These are phyloP conservation scores for Tulasnella sp. DNA, from an alignment of 768 basidiomycete species.

Conservation along the genomic window DNA sequence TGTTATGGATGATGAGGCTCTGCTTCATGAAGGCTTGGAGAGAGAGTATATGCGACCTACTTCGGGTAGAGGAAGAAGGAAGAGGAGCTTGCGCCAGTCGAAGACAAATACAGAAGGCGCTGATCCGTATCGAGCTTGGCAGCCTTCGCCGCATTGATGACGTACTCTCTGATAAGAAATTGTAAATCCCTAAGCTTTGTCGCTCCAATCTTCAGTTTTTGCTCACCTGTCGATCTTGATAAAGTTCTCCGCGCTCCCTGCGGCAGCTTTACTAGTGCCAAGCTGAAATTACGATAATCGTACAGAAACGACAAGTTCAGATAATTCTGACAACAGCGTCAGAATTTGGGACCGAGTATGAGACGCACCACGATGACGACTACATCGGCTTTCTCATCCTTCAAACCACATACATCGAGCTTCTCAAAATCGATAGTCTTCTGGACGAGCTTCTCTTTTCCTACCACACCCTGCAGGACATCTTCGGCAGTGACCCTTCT, in stretches of 20 bases:
- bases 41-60: constrained; percentile 24
- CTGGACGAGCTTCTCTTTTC: constrained; percentile 53
- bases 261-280: constrained; percentile 50
- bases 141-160: constrained; percentile 58
- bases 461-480: constrained; percentile 24
- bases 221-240: constrained; percentile 51
- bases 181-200: constrained; percentile 34
- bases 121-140: constrained; percentile 46
- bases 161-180: constrained; percentile 40
- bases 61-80: constrained; percentile 43
- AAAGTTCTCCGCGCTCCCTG: constrained; percentile 54
- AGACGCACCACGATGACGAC: constrained; percentile 48
- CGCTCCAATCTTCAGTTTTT: constrained; percentile 27
- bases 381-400: constrained; percentile 55
- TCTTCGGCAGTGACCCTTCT: constrained; percentile 43
- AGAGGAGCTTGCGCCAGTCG: constrained; percentile 36
- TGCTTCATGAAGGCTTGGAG: background rate
- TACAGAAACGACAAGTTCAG: background rate
- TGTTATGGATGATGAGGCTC: background rate
- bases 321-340: background rate
- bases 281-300: constrained; percentile 30
- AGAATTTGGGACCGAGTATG: constrained; percentile 21
- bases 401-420: constrained; percentile 39
- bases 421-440: constrained; percentile 60
- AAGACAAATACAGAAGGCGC: constrained; percentile 52